Evolutionary conservation across 139 green algal genomes (phyloP).

Genomic region (Chlorella ohadii): DNA sequence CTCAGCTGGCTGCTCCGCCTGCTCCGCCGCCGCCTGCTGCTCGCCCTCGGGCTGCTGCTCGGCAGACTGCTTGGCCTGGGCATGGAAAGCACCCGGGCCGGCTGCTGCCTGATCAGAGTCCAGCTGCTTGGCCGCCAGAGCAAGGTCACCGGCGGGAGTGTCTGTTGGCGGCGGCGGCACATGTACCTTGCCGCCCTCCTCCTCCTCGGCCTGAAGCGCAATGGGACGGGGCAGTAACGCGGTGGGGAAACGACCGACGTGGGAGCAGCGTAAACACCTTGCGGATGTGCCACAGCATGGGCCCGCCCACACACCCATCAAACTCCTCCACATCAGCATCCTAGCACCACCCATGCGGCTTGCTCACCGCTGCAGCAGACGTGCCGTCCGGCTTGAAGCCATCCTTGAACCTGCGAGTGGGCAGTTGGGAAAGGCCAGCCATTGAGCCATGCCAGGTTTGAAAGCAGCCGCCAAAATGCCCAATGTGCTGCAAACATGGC

Average conservation of each 20-base stretch:
- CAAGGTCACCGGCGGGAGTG: constrained; percentile 27
- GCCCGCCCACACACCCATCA: too few species aligned
- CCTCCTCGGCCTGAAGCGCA: background rate
- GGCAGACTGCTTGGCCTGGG: background rate
- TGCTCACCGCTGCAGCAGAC: background rate
- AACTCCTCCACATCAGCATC: too few species aligned
- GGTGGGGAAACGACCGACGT: background rate
- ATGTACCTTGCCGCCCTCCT: background rate
- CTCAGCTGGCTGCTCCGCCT: background rate
- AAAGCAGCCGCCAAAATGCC: too few species aligned
- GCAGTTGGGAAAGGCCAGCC: background rate
- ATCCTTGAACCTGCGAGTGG: background rate
- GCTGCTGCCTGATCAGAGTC: background rate
- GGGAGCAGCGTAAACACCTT: too few species aligned
- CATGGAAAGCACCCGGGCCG: background rate
- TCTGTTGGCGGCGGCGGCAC: constrained; percentile 19
- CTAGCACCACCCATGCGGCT: too few species aligned
- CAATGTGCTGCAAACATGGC: too few species aligned
- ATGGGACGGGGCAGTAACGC: too few species aligned
- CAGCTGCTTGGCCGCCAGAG: constrained; percentile 28
- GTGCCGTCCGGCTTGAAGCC: background rate
- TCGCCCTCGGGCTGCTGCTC: background rate
- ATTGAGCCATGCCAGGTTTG: too few species aligned
- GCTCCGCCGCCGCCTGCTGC: background rate
- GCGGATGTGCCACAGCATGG: too few species aligned